These are phyloP conservation scores for Uronychia binucleata DNA, from an alignment of 73 alveolate species.

Conservation along the genomic window DNA sequence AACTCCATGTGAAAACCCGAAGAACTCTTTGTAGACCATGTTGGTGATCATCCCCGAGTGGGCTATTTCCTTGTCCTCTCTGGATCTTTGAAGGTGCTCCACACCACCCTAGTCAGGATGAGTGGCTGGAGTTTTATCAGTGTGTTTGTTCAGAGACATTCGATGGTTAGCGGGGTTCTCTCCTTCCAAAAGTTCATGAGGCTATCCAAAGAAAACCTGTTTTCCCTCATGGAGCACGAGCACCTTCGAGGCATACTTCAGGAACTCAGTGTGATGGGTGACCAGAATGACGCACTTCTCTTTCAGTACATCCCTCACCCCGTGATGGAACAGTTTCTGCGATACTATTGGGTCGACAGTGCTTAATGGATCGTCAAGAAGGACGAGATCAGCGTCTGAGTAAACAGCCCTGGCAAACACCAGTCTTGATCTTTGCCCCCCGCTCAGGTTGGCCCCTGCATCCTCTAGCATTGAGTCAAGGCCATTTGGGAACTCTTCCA, in stretches of 20 bases:
- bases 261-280: conserved; percentile 58
- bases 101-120: background rate
- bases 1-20: background rate
- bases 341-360: conserved; percentile 85
- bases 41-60: background rate
- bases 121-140: background rate
- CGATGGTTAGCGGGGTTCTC: background rate
- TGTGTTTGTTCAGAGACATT: background rate
- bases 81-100: background rate
- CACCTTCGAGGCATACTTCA: conserved; percentile 35
- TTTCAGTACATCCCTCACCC: background rate
- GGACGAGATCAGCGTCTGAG: conserved; percentile 75
- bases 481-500: conserved; percentile 68
- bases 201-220: background rate
- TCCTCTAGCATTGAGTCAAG: conserved; percentile 88
- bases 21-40: background rate
- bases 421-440: conserved; percentile 85
- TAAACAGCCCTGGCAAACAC: conserved; percentile 95
- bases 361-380: conserved; percentile 87
- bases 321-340: conserved; percentile 21
- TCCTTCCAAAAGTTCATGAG: background rate
- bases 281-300: conserved; percentile 54
- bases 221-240: conserved; percentile 36
- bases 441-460: conserved; percentile 80
- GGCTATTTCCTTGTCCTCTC: background rate